Percentiles rank a stretch among this genome's conserved stretches.
These are phyloP conservation scores for Skeletonema menzelii DNA, from an alignment of 108 stramenopile species.

Conservation along the genomic window DNA sequence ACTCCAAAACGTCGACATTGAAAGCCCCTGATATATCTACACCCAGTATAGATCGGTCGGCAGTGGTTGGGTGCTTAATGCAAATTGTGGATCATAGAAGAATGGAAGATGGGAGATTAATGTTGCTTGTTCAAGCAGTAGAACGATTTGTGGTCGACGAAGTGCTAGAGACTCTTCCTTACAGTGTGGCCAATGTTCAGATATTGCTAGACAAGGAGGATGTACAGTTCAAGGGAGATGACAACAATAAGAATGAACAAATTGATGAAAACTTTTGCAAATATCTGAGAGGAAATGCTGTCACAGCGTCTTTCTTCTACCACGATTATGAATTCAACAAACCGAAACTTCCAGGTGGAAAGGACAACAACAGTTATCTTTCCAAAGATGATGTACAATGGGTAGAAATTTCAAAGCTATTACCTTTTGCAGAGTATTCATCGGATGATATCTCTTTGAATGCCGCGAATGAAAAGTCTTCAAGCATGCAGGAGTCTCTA, in stretches of 20 bases:
- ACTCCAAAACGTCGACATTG: conserved; percentile 1
- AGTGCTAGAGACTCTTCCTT: conserved; percentile 56
- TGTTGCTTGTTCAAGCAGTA: conserved; percentile 68
- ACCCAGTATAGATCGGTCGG: conserved; percentile 10
- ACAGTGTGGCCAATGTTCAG: conserved; percentile 65
- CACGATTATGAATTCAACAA: conserved; percentile 75
- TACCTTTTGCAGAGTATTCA: conserved; percentile 68
- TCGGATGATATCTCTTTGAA: conserved; percentile 28
- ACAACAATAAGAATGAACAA: not conserved
- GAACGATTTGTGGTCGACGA: conserved; percentile 75
- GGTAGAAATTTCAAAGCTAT: conserved; percentile 44
- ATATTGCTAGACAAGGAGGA: conserved; percentile 74
- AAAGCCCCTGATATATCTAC: not conserved
- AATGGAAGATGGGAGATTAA: conserved; percentile 63
- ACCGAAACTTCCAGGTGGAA: conserved; percentile 40
- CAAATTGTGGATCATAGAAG: conserved; percentile 70
- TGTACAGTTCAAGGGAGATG: conserved; percentile 11
- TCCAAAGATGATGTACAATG: conserved; percentile 52
- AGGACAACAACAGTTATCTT: conserved; percentile 23
- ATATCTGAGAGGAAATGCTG: conserved; percentile 40
- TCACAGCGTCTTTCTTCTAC: conserved; percentile 58
- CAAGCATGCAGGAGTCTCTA: not conserved
- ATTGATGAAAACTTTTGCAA: conserved; percentile 24
- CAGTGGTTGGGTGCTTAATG: conserved; percentile 67
- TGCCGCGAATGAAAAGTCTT: conserved; percentile 21